These are phyloP conservation scores for Sisymbrium altissimum DNA, from an alignment of 345 rosid genomes.

Conservation along the genomic window DNA sequence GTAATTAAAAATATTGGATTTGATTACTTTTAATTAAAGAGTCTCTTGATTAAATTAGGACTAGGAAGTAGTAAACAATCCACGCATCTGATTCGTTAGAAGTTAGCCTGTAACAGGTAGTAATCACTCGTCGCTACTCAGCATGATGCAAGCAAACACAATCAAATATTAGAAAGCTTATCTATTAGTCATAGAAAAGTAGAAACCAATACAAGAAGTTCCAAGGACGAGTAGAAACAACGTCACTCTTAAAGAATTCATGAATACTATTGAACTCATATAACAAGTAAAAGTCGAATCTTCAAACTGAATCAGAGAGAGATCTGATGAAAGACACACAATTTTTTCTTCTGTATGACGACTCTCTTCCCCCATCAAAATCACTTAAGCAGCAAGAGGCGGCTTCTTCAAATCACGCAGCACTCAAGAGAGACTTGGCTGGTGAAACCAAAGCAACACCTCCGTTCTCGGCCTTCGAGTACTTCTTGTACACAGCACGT, in stretches of 20 bases:
- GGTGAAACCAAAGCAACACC: conserved; percentile 61
- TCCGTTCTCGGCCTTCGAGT: conserved; percentile 49
- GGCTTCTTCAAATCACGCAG: conserved; percentile 23
- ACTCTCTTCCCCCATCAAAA: background rate
- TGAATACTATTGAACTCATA: conserved; percentile 5
- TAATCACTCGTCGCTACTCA: no score
- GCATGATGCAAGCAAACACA: background rate
- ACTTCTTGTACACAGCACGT: conserved; percentile 61
- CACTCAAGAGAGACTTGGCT: conserved; percentile 41
- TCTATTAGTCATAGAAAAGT: background rate
- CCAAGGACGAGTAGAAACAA: background rate
- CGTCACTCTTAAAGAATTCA: background rate
- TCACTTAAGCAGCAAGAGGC: conserved; percentile 20
- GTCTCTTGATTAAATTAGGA: no score
- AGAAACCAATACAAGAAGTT: background rate
- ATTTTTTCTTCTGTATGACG: background rate
- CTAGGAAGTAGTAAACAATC: background rate
- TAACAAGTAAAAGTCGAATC: background rate
- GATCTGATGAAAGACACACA: conserved; percentile 18
- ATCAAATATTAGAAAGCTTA: background rate
- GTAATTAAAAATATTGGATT: no score
- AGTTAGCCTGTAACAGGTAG: background rate
- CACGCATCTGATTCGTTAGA: background rate
- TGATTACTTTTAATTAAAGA: no score
- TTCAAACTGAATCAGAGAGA: conserved; percentile 28